phyloP scores from a whole-genome alignment of 2,329 filamentous ascomycete species.

The Cryoendolithus antarcticus region DNA sequence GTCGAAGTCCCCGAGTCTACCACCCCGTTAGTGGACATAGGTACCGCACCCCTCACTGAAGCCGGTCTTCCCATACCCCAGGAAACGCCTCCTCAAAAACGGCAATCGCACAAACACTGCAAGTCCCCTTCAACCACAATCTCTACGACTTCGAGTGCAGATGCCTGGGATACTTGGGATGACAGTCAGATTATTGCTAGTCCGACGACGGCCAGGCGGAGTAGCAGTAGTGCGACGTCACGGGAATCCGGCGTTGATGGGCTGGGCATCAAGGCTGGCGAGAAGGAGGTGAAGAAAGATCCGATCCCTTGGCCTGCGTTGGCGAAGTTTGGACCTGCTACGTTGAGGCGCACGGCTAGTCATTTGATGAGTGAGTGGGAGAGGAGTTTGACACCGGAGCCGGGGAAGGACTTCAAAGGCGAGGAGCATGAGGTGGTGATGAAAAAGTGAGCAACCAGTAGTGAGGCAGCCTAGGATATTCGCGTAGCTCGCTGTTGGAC shows the following conservation, averaged over 20 bases:
- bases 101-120: conserved; percentile 14
- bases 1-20: neutral
- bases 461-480: too few species aligned
- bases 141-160: conserved; percentile 12
- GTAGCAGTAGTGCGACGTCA: conserved; percentile 11
- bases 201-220: conserved; percentile 10
- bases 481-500: too few species aligned
- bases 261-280: neutral
- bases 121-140: conserved; percentile 12
- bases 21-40: conserved; percentile 2
- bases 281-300: conserved; percentile 21
- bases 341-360: conserved; percentile 70
- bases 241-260: conserved; percentile 1
- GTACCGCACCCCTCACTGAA: conserved; percentile 17
- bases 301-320: conserved; percentile 55
- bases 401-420: conserved; percentile 4
- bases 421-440: conserved; percentile 3
- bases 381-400: conserved; percentile 45
- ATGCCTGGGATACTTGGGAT: conserved; percentile 21
- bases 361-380: conserved; percentile 89
- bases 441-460: too few species aligned
- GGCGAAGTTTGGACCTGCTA: conserved; percentile 59
- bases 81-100: conserved; percentile 10
- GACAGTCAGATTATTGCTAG: conserved; percentile 8
- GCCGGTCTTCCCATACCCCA: conserved; percentile 10